Conservation (phyloP, 257 asterid genomes). For the Solanum habrochaites region DNA sequence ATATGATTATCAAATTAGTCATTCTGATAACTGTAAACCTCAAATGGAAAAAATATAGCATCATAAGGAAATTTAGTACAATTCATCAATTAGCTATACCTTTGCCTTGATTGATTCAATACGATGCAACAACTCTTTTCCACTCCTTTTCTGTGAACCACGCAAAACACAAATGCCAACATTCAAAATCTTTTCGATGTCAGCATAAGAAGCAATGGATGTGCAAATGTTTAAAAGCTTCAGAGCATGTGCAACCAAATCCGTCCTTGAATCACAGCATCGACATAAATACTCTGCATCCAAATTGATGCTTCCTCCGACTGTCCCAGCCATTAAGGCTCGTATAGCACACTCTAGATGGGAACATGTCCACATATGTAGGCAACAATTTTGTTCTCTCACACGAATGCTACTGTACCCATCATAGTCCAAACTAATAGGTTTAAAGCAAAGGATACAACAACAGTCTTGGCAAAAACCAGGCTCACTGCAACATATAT, state of each 20-base stretch:
- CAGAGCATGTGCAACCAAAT: slow-evolving; percentile 42
- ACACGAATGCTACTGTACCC: slow-evolving; percentile 45
- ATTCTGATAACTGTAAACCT: not conserved
- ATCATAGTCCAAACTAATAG: slow-evolving; percentile 12
- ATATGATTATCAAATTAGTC: not conserved
- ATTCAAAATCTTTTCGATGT: slow-evolving; percentile 38
- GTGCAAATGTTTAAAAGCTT: slow-evolving; percentile 35
- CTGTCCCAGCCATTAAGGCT: slow-evolving; percentile 73
- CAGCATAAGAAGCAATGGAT: slow-evolving; percentile 22
- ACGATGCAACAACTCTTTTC: slow-evolving; percentile 32
- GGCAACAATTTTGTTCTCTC: slow-evolving; percentile 30
- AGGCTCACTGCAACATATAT: slow-evolving; percentile 69
- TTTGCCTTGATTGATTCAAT: slow-evolving; percentile 40
- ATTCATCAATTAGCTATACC: slow-evolving; percentile 28
- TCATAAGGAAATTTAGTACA: not conserved
- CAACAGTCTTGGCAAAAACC: slow-evolving; percentile 77
- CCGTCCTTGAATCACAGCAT: slow-evolving; percentile 72
- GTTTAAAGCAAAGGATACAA: slow-evolving; percentile 68
- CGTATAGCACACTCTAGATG: slow-evolving; percentile 68
- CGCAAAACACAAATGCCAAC: slow-evolving; percentile 40
- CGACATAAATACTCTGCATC: slow-evolving; percentile 73
- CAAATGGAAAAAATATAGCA: not conserved
- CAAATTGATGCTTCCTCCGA: slow-evolving; percentile 60
- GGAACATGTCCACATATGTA: slow-evolving; percentile 19
- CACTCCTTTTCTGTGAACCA: slow-evolving; percentile 36